A percentile compares a stretch with the other conserved stretches of the same genome.
phyloP scores from a whole-genome alignment of 1,284 basidiomycete genomes.

The Flammula alnicola region DNA sequence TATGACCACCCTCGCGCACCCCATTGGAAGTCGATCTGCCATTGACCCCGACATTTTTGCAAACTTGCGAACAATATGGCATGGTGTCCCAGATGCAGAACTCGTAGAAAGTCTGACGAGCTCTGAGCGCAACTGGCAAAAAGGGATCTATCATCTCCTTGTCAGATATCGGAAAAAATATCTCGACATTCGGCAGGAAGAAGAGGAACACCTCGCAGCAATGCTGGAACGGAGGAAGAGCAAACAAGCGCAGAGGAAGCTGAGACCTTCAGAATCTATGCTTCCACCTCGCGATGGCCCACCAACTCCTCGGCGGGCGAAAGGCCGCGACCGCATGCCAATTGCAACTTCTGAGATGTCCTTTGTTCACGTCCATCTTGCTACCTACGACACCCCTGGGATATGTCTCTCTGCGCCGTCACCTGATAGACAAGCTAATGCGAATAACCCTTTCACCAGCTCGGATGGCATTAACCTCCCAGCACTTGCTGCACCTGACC shows the following conservation, averaged over 20 bases:
- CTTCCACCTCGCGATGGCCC: constrained; percentile 60
- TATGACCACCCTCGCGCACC: constrained; percentile 69
- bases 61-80: constrained; percentile 92
- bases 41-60: constrained; percentile 92
- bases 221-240: constrained; percentile 36
- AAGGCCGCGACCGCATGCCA: constrained; percentile 21
- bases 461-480: no score
- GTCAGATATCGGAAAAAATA: constrained; percentile 68
- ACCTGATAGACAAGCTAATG: constrained; percentile 32
- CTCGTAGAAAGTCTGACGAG: constrained; percentile 72
- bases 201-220: constrained; percentile 40
- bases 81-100: constrained; percentile 71
- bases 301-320: constrained; percentile 63
- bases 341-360: constrained; percentile 20
- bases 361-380: constrained; percentile 21
- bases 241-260: constrained; percentile 25
- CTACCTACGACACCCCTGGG: constrained; percentile 15
- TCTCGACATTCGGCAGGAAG: constrained; percentile 43
- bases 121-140: constrained; percentile 84
- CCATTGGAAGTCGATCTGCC: constrained; percentile 61
- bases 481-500: constrained; percentile 53
- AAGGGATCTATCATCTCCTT: constrained; percentile 89
- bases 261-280: constrained; percentile 34
- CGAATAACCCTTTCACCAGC: constrained; percentile 42
- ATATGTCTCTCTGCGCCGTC: constrained; percentile 27